Conservation (phyloP, 495 filamentous ascomycete species). For the Neurospora tetraspora region DNA sequence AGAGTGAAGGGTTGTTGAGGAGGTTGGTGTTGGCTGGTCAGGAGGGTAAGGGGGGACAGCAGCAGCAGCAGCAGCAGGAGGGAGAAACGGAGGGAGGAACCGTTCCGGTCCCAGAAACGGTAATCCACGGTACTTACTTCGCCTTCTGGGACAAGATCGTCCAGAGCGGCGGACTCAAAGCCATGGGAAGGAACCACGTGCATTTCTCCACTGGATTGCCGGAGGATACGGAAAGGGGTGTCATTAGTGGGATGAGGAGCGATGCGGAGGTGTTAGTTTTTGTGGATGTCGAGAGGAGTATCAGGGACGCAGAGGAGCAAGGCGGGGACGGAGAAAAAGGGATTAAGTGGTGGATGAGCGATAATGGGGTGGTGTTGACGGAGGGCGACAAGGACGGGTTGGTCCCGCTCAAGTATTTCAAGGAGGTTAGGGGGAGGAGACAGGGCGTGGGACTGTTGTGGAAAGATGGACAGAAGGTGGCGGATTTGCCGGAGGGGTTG, state of each 20-base stretch:
- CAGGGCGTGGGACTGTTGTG: constrained; percentile 54
- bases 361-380: constrained; percentile 65
- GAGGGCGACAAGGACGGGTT: constrained; percentile 39
- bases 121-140: constrained; percentile 84
- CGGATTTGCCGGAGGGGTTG: constrained; percentile 41
- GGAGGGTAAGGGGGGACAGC: too few relatives aligned
- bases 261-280: constrained; percentile 74
- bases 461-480: constrained; percentile 51
- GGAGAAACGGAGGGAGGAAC: too few relatives aligned
- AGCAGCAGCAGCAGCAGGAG: too few relatives aligned
- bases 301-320: constrained; percentile 21
- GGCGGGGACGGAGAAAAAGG: constrained; percentile 37
- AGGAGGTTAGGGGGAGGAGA: constrained; percentile 46
- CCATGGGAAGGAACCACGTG: constrained; percentile 76
- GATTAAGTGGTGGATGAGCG: constrained; percentile 73
- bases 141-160: constrained; percentile 64
- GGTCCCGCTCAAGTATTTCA: constrained; percentile 33
- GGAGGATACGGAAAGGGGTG: constrained; percentile 27
- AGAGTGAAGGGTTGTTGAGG: constrained; percentile 55
- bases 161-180: constrained; percentile 59
- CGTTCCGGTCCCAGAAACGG: constrained; percentile 50
- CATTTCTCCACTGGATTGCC: constrained; percentile 72
- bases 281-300: constrained; percentile 58
- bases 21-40: too few relatives aligned
- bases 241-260: constrained; percentile 77